phyloP scores from a whole-genome alignment of 352 stramenopile species.

The Globisporangium heterothallicum region DNA sequence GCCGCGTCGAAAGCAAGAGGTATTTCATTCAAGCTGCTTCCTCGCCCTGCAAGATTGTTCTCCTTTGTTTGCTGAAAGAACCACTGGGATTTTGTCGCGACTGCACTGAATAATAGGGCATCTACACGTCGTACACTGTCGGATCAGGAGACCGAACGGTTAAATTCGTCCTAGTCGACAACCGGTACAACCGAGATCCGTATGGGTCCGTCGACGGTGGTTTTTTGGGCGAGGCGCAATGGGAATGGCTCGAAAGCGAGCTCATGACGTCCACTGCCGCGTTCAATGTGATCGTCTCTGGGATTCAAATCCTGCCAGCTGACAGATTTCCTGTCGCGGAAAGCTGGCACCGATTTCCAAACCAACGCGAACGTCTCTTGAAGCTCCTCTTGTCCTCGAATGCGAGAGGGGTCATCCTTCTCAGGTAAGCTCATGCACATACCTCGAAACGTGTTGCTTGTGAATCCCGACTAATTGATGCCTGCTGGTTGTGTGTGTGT shows the following conservation, averaged over 20 bases:
- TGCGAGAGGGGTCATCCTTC: constrained; percentile 82
- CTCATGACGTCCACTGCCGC: constrained; percentile 70
- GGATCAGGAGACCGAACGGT: constrained; percentile 56
- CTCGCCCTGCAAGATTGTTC: no score
- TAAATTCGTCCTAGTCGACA: constrained; percentile 88
- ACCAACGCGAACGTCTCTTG: constrained; percentile 74
- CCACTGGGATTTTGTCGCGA: not conserved
- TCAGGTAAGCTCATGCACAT: constrained; percentile 73
- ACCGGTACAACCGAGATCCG: constrained; percentile 78
- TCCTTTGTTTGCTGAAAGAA: not conserved
- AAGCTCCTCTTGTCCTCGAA: constrained; percentile 79
- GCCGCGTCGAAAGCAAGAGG: constrained; percentile 67
- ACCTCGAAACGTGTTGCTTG: no score
- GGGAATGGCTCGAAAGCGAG: constrained; percentile 81
- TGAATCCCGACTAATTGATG: no score
- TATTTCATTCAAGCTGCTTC: no score
- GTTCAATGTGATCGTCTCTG: constrained; percentile 92
- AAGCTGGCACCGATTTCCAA: constrained; percentile 87
- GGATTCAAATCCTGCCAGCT: constrained; percentile 83
- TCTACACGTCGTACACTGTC: constrained; percentile 83
- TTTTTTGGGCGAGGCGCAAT: constrained; percentile 76
- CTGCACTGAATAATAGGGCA: constrained; percentile 29
- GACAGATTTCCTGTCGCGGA: constrained; percentile 84
- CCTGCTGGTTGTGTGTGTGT: constrained; percentile 9
- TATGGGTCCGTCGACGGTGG: constrained; percentile 58